Conservation (phyloP, 192 early-diverging fungal species). For the Umbelopsis ramanniana region DNA sequence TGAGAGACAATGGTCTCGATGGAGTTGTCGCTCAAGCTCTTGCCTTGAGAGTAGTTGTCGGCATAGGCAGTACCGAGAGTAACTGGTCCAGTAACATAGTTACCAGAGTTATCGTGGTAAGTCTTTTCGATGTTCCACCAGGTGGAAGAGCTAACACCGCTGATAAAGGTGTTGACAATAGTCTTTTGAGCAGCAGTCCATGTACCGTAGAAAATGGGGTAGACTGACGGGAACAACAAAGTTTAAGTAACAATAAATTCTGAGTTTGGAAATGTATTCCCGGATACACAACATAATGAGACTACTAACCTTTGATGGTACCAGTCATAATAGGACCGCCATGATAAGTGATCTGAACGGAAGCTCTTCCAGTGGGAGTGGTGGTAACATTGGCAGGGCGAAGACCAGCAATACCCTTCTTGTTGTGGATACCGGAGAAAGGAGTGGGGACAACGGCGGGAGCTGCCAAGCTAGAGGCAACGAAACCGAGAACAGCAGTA, state of each 20-base stretch:
- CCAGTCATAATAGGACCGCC: constrained; percentile 28
- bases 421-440: constrained; percentile 21
- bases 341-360: constrained; percentile 22
- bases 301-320: constrained; percentile 18
- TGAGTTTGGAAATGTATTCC: not conserved
- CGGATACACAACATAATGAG: not conserved
- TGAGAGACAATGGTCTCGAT: constrained; percentile 16
- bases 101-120: constrained; percentile 20
- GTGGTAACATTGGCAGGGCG: constrained; percentile 10
- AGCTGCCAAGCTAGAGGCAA: constrained; percentile 1
- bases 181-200: constrained; percentile 8
- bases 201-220: constrained; percentile 27
- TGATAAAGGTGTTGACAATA: constrained; percentile 20
- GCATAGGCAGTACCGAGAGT: not conserved
- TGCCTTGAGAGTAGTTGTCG: constrained; percentile 30
- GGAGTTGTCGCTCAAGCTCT: constrained; percentile 20
- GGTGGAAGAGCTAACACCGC: not conserved
- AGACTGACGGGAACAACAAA: not conserved
- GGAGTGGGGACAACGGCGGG: constrained; percentile 2
- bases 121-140: constrained; percentile 34
- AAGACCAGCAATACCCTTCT: constrained; percentile 21
- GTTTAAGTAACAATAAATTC: not conserved
- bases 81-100: constrained; percentile 22
- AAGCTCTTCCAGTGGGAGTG: constrained; percentile 1
- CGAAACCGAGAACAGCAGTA: constrained; percentile 12